Evolutionary conservation across 2,329 filamentous ascomycete genomes (phyloP).

Genomic region (Paecilomyces formosus): DNA sequence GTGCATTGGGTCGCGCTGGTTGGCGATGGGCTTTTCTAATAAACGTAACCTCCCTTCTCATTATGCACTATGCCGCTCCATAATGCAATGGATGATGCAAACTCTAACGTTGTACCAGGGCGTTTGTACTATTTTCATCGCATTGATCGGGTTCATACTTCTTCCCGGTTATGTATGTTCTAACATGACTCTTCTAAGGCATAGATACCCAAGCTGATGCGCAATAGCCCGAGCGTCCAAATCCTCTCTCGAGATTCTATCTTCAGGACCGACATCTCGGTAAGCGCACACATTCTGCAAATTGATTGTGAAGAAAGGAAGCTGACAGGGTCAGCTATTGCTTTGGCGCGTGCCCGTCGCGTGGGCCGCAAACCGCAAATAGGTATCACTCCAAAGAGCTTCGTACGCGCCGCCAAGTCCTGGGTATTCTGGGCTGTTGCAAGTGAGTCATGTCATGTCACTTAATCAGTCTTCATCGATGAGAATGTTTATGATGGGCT

Average conservation of each 20-base stretch:
- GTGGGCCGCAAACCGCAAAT: background rate
- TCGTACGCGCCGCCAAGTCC: background rate
- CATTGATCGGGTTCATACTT: background rate
- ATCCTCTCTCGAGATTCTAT: background rate
- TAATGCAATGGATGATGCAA: background rate
- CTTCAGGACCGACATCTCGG: background rate
- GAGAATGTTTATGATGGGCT: background rate
- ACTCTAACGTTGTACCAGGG: background rate
- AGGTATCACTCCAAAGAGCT: background rate
- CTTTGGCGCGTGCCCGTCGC: background rate
- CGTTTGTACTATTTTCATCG: background rate
- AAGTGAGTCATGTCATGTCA: background rate
- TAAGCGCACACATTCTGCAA: background rate
- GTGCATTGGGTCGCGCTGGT: conserved; percentile 3
- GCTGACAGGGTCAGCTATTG: background rate
- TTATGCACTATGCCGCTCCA: background rate
- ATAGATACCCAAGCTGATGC: background rate
- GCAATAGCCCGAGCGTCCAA: conserved; percentile 13
- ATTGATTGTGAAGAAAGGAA: background rate
- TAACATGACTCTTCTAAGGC: background rate
- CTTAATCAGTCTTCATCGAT: background rate
- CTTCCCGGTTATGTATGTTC: background rate
- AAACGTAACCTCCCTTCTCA: conserved; percentile 7
- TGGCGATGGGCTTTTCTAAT: conserved; percentile 7
- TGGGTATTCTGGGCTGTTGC: background rate